A percentile compares a stretch with the other conserved stretches of the same genome.
phyloP scores from a whole-genome alignment of 345 rosid genomes.

The Linum tenue region DNA sequence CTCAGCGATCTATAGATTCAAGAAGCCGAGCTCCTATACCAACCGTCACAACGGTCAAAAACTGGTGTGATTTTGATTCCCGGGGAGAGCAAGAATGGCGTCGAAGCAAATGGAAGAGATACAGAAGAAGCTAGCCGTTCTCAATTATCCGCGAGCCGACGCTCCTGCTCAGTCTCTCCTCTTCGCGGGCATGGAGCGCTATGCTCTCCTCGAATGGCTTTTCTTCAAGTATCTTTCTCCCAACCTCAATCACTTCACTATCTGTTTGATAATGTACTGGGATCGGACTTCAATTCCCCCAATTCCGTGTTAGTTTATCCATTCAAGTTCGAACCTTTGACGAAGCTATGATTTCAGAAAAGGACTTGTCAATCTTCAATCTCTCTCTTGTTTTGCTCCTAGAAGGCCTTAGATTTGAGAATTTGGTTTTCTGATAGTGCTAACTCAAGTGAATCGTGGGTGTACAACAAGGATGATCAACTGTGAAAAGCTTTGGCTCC shows the following conservation, averaged over 20 bases:
- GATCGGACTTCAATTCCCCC: not conserved
- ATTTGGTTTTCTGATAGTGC: not conserved
- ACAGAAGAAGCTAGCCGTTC: constrained; percentile 56
- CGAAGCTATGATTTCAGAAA: too few species aligned
- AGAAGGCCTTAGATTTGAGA: not conserved
- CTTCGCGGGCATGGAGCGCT: constrained; percentile 98
- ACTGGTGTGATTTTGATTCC: not conserved
- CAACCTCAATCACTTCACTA: not conserved
- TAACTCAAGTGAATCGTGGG: not conserved
- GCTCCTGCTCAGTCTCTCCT: constrained; percentile 98
- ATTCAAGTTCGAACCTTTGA: too few species aligned
- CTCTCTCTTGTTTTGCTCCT: not conserved
- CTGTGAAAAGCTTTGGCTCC: not conserved
- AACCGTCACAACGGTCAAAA: not conserved
- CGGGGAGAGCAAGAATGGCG: constrained; percentile 35
- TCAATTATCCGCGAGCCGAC: constrained; percentile 68
- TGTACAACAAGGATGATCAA: too few species aligned
- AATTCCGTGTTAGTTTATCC: too few species aligned
- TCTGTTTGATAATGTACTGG: not conserved
- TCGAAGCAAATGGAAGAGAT: constrained; percentile 94
- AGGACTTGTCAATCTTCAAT: not conserved
- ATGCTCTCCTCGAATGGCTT: constrained; percentile 96
- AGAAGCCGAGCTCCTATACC: not conserved
- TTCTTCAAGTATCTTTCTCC: constrained; percentile 47
- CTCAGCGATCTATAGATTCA: not conserved